Evolutionary conservation across 176 grass and related monocot species (phyloP), one percentile per base, ranked within the genome.

Genomic region (Chrysopogon serrulatus): DNA sequence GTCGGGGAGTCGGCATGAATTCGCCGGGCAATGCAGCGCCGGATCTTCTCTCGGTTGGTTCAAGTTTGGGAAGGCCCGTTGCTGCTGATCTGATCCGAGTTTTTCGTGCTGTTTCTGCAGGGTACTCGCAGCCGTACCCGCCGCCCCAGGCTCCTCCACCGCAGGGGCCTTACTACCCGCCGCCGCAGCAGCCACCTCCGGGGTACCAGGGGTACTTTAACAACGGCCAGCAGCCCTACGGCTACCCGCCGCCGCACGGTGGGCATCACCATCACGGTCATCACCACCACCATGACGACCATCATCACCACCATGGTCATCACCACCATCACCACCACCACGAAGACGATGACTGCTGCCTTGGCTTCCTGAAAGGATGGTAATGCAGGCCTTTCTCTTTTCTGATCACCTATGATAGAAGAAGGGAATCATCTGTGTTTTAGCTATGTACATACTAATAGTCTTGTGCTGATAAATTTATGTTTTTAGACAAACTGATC

Each of bases 331-430:
- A 93, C 71, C 82, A 88, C 34, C 82, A 91, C 27, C 71, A 85
- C 34, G 49, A 86, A 32, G 94, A 82, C 23, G 78, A 86, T 10
- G 89, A 80, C 36, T 87, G 79, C 53, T 91, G 92, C 90, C 79
- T 90, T 65, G 94, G 90, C 60, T 98, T 91, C 92, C 82, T 98
- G 74, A 86, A 65, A 86, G 95, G 95, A 98, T 98, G 95, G 95
- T 98, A 98, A 90, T 76, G 44, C 57, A 51, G 14, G 28, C 19
- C 39, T 73, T 73, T 15, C 11, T 62, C 78, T 77, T 32, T 7
- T 41, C 27, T 37, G 51, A 31, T 65, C 43, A 12, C 19, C 1
- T 2, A 65, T 9, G 59, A 37, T 37, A 33, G 43, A 74, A 19
- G 47, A 62, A 27, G 3, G 8, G 35, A 47, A 30, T 4, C 14